Conservation (phyloP, 805 yeast genomes). For the Barnettozyma wickerhamii region DNA sequence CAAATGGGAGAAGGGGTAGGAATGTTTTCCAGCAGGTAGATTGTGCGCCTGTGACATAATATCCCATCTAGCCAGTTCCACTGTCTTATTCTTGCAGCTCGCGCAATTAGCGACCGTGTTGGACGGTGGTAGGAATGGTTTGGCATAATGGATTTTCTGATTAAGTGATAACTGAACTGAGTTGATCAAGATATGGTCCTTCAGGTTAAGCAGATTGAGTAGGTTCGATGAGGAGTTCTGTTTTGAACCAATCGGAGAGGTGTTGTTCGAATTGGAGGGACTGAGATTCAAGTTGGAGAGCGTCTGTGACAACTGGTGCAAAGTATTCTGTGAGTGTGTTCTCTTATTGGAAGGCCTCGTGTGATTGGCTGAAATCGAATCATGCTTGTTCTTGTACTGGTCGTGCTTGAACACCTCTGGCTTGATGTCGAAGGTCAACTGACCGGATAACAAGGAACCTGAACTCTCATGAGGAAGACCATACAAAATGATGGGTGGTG, state of each 20-base stretch:
- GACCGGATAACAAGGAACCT: constrained; percentile 84
- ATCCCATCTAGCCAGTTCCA: constrained; percentile 84
- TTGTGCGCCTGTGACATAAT: constrained; percentile 56
- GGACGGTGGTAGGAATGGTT: constrained; percentile 61
- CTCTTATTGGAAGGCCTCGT: constrained; percentile 20
- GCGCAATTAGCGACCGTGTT: constrained; percentile 47
- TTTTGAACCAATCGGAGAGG: constrained; percentile 18
- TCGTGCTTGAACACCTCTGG: constrained; percentile 18
- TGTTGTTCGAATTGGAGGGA: constrained; percentile 22
- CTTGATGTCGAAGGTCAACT: constrained; percentile 56
- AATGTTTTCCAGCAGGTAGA: constrained; percentile 69
- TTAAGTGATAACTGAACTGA: constrained; percentile 61
- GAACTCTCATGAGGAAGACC: constrained; percentile 76
- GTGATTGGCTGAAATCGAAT: constrained; percentile 9
- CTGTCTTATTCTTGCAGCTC: constrained; percentile 50
- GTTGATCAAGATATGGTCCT: constrained; percentile 45
- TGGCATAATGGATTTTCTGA: constrained; percentile 65
- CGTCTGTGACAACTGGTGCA: constrained; percentile 20
- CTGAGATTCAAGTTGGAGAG: constrained; percentile 23
- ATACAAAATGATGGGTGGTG: constrained; percentile 86
- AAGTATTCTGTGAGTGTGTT: constrained; percentile 14
- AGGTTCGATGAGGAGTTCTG: constrained; percentile 25
- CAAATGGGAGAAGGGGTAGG: constrained; percentile 87
- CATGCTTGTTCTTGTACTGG: constrained; percentile 7
- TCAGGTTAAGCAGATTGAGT: constrained; percentile 24